These are phyloP conservation scores for Melastoma malabathricum DNA, from an alignment of 345 rosid genomes.

Conservation along the genomic window DNA sequence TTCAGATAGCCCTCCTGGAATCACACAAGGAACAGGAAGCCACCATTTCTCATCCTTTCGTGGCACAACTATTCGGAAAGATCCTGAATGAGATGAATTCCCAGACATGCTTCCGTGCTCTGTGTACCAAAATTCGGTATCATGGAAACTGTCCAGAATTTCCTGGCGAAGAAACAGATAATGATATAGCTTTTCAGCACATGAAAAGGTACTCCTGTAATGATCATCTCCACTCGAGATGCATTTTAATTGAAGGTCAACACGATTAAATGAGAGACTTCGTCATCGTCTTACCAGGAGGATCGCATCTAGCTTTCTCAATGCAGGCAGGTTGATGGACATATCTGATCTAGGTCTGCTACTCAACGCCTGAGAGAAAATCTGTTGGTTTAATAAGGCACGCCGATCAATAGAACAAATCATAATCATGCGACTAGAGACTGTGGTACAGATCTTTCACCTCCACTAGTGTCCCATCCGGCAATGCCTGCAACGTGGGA, in stretches of 20 bases:
- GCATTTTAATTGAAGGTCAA: background rate
- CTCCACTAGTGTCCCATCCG: conserved; percentile 54
- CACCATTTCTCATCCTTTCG: conserved; percentile 96
- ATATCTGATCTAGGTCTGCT: conserved; percentile 63
- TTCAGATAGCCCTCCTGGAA: conserved; percentile 62
- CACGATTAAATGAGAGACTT: background rate
- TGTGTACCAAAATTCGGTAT: conserved; percentile 84
- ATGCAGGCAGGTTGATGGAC: conserved; percentile 73
- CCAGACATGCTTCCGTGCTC: conserved; percentile 71
- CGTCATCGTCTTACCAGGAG: conserved; percentile 44
- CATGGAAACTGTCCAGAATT: conserved; percentile 62
- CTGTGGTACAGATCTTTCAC: conserved; percentile 14
- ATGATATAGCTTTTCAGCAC: background rate
- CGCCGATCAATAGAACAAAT: background rate
- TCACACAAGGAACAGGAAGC: conserved; percentile 85
- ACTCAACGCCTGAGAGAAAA: conserved; percentile 50
- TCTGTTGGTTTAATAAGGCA: background rate
- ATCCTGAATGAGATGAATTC: conserved; percentile 56
- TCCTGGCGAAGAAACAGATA: conserved; percentile 37
- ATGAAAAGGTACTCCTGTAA: background rate
- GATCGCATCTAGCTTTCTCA: conserved; percentile 73
- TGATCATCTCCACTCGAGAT: background rate
- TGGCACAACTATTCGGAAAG: conserved; percentile 55
- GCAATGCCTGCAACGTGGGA: conserved; percentile 45
- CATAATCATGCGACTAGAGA: background rate